Base-by-base conservation (phyloP, 2,329 filamentous ascomycete genomes). In the Cytospora paraplurivora region DNA sequence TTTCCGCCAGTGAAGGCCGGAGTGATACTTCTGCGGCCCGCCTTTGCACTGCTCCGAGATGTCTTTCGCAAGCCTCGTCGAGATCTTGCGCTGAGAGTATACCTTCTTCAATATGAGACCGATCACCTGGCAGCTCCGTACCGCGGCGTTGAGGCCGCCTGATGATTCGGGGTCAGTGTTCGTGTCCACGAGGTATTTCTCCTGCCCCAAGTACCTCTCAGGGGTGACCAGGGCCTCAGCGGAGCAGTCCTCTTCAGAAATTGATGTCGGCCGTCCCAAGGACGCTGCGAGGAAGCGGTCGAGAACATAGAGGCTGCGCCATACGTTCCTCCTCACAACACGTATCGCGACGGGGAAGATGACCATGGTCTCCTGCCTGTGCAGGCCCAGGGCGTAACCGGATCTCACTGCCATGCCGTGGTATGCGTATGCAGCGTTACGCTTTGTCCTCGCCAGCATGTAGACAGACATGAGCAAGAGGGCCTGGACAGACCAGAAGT, bases 401-500 rank as follows among this genome's bases (percentile, higher is more conserved):
- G 85, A 86, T 13, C 85, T 81, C 53, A 88, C 83, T 27, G 88
- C 88, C 81, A 86, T 85, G 8, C 83, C 86, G 55, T 85, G 79
- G 64, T 88, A 85, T 17, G 81, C 79, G 73, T 87, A 88, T 0
- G 88, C 85, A 6, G 84, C 82, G 67, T 89, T 89, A 17, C 85
- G 78, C 71, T 84, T 87, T 0, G 85, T 86, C 15, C 85, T 79
- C 2, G 82, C 79, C 17, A 90, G 74, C 81, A 84, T 85, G 69
- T 88, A 90, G 2, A 88, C 73, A 0, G 86, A 80, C 82, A 89
- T 88, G 41, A 90, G 74, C 0, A 85, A 74, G 51, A 89, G 75
- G 2, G 85, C 85, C 69, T 89, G 86, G 54, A 90, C 80, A 13
- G 85, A 85, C 83, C 86, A 88, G 63, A 89, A 83, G 62, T 87